Conservation (phyloP, 2,329 filamentous ascomycete genomes). For the Arthrobotrys musiformis region DNA sequence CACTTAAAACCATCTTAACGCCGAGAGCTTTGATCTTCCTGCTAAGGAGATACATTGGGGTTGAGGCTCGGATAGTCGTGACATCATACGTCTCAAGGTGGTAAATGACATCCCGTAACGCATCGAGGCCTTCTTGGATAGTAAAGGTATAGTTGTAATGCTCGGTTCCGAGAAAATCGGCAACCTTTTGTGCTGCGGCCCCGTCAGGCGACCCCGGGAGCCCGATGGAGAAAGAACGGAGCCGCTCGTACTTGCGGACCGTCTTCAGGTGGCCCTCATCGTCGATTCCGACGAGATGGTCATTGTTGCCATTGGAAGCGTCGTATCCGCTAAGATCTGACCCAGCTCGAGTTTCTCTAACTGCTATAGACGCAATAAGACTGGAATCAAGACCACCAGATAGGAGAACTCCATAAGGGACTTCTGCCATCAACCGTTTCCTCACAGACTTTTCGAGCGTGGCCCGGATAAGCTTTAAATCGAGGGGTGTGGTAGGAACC, state of each 20-base stretch:
- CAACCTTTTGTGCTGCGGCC: conserved; percentile 89
- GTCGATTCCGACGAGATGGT: conserved; percentile 90
- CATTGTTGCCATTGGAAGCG: conserved; percentile 65
- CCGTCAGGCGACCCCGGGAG: conserved; percentile 92
- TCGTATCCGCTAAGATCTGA: conserved; percentile 66
- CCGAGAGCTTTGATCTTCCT: conserved; percentile 99
- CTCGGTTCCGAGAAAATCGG: conserved; percentile 95
- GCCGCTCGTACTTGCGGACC: conserved; percentile 88
- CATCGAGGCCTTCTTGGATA: conserved; percentile 95
- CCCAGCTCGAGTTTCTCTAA: conserved; percentile 87
- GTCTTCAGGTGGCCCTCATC: conserved; percentile 89
- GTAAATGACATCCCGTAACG: conserved; percentile 95
- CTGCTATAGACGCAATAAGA: conserved; percentile 92
- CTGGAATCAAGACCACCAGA: conserved; percentile 97
- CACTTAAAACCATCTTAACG: conserved; percentile 98
- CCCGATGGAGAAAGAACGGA: conserved; percentile 99
- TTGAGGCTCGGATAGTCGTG: conserved; percentile 96
- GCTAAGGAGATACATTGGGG: conserved; percentile 96
- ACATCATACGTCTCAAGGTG: conserved; percentile 98
- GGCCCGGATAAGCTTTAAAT: conserved; percentile 82
- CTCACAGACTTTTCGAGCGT: conserved; percentile 89
- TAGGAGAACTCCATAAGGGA: conserved; percentile 93
- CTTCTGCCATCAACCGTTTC: conserved; percentile 98
- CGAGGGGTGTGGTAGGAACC: conserved; percentile 81
- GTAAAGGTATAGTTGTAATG: conserved; percentile 99